Percentiles rank a stretch among this genome's conserved stretches.
These are phyloP conservation scores for Naganishia randhawae DNA, from an alignment of 768 basidiomycete genomes.

Conservation along the genomic window DNA sequence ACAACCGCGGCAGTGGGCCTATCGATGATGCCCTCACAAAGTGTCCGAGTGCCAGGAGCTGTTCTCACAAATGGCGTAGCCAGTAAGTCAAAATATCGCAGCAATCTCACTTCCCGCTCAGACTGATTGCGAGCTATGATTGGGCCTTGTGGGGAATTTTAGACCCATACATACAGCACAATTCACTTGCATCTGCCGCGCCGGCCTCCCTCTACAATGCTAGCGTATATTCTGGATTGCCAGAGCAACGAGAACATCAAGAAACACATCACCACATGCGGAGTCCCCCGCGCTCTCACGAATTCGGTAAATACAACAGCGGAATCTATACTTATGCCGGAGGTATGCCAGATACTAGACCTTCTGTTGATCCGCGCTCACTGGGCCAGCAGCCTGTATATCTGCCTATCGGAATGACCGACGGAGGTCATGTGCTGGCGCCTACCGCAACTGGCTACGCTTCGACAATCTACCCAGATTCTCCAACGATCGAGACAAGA, in stretches of 20 bases:
- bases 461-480: slow-evolving; percentile 15
- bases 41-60: not conserved
- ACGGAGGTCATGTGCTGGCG: slow-evolving; percentile 7
- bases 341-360: not conserved
- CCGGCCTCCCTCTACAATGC: slow-evolving; percentile 6
- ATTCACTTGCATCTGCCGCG: slow-evolving; percentile 15
- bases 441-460: slow-evolving; percentile 1
- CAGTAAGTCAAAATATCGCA: not conserved
- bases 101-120: not conserved
- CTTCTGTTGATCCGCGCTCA: not conserved
- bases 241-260: not conserved
- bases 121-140: not conserved
- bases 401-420: not conserved
- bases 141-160: not conserved
- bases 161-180: slow-evolving; percentile 17
- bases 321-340: slow-evolving; percentile 14
- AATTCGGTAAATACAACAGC: slow-evolving; percentile 3
- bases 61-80: slow-evolving; percentile 15
- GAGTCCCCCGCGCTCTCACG: not conserved
- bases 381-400: not conserved
- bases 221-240: slow-evolving; percentile 2
- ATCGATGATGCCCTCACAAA: not conserved
- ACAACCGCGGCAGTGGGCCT: not conserved
- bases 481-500: not conserved
- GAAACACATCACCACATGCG: not conserved